Evolutionary conservation across 176 grass and related monocot species (phyloP).

Genomic region (Carex parvula): DNA sequence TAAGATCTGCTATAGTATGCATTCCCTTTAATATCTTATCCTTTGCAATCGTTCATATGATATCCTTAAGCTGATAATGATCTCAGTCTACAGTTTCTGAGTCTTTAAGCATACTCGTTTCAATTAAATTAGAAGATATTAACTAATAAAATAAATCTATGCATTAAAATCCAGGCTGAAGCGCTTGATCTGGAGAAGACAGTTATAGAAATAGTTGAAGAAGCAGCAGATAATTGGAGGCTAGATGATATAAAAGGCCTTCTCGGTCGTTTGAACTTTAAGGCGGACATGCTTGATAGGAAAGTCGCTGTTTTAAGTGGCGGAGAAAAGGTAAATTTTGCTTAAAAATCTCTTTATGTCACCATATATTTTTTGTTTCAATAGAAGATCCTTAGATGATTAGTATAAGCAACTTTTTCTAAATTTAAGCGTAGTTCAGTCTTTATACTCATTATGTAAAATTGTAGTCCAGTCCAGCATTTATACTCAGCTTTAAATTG

Average conservation of each 20-base stretch:
- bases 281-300: slow-evolving; percentile 94
- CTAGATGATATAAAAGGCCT: slow-evolving; percentile 96
- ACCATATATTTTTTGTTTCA: not conserved
- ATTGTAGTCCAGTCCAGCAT: no score
- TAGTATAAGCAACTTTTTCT: not conserved
- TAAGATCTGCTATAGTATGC: slow-evolving; percentile 5
- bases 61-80: not conserved
- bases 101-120: slow-evolving; percentile 2
- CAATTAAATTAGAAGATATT: not conserved
- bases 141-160: slow-evolving; percentile 22
- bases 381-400: not conserved
- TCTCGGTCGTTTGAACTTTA: slow-evolving; percentile 93
- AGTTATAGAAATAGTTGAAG: slow-evolving; percentile 79
- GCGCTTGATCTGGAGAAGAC: slow-evolving; percentile 95
- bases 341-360: not conserved
- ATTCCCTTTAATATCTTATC: not conserved
- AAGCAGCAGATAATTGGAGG: slow-evolving; percentile 87
- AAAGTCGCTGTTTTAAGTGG: slow-evolving; percentile 86
- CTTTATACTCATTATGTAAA: no score
- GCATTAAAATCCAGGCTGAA: slow-evolving; percentile 67
- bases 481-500: no score
- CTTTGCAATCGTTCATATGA: not conserved
- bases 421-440: no score
- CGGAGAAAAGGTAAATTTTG: slow-evolving; percentile 75
- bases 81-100: not conserved